Percentiles rank a stretch among this genome's conserved stretches.
Evolutionary conservation across 176 grass and related monocot genomes (phyloP).

Genomic region (Ampelocalamus luodianensis): DNA sequence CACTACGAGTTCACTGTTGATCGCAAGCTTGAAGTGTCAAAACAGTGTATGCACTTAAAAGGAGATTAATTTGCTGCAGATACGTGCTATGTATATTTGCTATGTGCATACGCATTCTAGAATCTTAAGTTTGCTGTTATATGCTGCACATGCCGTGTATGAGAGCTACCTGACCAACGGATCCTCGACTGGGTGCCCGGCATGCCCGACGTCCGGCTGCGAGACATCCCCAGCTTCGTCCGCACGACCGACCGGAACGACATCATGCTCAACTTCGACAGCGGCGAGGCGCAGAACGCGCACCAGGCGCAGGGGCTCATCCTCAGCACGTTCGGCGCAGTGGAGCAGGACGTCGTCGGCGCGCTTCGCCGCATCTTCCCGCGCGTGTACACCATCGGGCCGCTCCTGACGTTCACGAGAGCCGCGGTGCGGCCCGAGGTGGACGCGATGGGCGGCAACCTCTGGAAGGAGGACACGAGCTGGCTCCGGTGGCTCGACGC

Average conservation of each 20-base stretch:
- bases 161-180: conserved; percentile 54
- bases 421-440: neutral
- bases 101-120: no score
- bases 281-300: conserved; percentile 51
- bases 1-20: no score
- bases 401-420: conserved; percentile 41
- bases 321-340: conserved; percentile 63
- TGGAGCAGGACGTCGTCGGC: conserved; percentile 55
- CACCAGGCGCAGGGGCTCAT: conserved; percentile 54
- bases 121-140: neutral
- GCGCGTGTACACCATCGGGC: conserved; percentile 56
- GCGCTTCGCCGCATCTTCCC: conserved; percentile 55
- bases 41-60: no score
- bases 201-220: conserved; percentile 42
- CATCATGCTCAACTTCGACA: conserved; percentile 53
- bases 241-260: conserved; percentile 58
- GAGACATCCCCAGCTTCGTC: conserved; percentile 68
- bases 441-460: conserved; percentile 43
- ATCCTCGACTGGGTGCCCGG: conserved; percentile 59
- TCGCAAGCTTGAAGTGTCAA: no score
- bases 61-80: no score
- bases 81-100: no score
- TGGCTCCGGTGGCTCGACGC: conserved; percentile 64
- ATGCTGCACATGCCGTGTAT: conserved; percentile 27
- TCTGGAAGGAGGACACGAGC: conserved; percentile 69